Conservation (phyloP, 169 alveolate species). For the Plasmodium vinckei region DNA sequence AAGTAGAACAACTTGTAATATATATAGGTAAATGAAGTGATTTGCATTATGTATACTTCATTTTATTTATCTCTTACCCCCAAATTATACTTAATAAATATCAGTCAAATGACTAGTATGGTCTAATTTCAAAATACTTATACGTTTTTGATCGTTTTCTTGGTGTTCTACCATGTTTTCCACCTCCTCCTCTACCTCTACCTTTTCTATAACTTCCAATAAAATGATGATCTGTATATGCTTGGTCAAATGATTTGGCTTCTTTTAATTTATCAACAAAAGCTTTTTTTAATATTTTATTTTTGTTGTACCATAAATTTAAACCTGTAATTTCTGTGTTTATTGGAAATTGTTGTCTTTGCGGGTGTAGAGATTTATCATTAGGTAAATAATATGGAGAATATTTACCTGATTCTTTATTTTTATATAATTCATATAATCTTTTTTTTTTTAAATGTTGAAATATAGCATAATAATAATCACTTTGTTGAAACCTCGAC, state of each 20-base stretch:
- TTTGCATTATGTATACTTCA: neutral
- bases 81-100: too few species aligned
- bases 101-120: slow-evolving; percentile 65
- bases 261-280: slow-evolving; percentile 66
- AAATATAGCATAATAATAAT: slow-evolving; percentile 80
- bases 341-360: slow-evolving; percentile 78
- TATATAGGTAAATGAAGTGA: neutral
- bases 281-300: slow-evolving; percentile 65
- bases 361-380: slow-evolving; percentile 63
- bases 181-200: slow-evolving; percentile 90
- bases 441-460: slow-evolving; percentile 81
- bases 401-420: slow-evolving; percentile 73
- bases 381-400: slow-evolving; percentile 86
- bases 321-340: slow-evolving; percentile 80
- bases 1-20: too few species aligned
- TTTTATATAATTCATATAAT: slow-evolving; percentile 64
- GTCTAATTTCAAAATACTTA: slow-evolving; percentile 83
- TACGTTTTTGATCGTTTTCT: slow-evolving; percentile 87
- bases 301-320: slow-evolving; percentile 77
- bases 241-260: slow-evolving; percentile 83
- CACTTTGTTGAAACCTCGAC: slow-evolving; percentile 77
- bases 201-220: slow-evolving; percentile 86
- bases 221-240: slow-evolving; percentile 85
- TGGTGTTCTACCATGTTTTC: slow-evolving; percentile 87
- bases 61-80: neutral